Evolutionary conservation across 176 grass and related monocot genomes (phyloP).

Genomic region (Carex scoparia): DNA sequence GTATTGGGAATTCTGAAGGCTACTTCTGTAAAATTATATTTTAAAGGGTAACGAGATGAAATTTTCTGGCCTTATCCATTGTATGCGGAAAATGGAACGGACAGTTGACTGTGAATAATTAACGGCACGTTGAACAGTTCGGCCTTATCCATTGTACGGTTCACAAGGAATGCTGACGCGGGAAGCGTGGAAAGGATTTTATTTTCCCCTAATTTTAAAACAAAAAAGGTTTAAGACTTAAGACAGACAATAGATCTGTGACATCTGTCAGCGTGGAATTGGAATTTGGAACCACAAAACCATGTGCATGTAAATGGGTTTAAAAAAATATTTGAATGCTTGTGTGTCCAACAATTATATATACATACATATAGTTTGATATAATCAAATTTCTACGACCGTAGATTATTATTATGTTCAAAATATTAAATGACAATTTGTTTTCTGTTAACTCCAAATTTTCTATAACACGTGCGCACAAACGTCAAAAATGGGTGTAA

Average conservation of each 20-base stretch:
- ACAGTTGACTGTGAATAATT: background rate
- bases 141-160: conserved; percentile 29
- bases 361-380: background rate
- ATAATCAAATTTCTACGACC: background rate
- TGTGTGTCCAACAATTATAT: background rate
- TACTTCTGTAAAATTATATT: background rate
- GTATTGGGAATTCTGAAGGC: background rate
- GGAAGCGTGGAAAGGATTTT: background rate
- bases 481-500: too few species aligned
- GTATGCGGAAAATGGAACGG: background rate
- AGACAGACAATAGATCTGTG: background rate
- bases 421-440: background rate
- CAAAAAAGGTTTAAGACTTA: background rate
- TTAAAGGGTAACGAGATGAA: background rate
- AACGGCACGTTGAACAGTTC: background rate
- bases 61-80: background rate
- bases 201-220: background rate
- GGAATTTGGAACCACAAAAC: background rate
- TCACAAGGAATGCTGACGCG: conserved; percentile 22
- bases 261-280: background rate
- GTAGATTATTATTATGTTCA: background rate
- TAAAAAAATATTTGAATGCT: background rate
- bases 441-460: background rate
- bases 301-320: background rate
- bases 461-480: background rate